Evolutionary conservation across 148 eudicot genomes (phyloP).

Genomic region (Chenopodium quinoa): DNA sequence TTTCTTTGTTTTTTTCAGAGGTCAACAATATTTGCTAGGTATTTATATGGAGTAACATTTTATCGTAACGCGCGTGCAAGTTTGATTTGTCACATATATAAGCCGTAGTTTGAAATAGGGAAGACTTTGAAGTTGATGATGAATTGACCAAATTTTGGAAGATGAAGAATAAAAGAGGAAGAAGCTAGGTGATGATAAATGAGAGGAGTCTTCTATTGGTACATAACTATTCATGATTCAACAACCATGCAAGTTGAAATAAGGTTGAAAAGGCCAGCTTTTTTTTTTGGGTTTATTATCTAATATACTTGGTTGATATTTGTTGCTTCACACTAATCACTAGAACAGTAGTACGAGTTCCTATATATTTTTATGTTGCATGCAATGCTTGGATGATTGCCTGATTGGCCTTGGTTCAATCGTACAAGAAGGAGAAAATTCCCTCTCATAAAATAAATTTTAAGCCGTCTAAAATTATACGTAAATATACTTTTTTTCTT

Average conservation of each 20-base stretch:
- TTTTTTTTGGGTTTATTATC: background rate
- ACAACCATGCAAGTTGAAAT: background rate
- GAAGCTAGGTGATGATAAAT: background rate
- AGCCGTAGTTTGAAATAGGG: background rate
- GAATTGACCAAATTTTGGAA: background rate
- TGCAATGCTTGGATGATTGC: no score
- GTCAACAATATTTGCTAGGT: background rate
- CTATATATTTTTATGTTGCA: no score
- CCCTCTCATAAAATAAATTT: no score
- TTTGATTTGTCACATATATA: background rate
- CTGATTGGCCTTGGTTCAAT: no score
- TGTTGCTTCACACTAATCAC: no score
- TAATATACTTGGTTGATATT: background rate
- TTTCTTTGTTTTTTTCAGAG: background rate
- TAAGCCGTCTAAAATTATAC: no score
- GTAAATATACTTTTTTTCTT: no score
- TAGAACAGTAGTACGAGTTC: no score
- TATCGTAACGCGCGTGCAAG: background rate
- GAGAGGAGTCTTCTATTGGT: no score
- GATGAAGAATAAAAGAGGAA: background rate
- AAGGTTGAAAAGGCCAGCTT: background rate
- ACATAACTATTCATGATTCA: background rate
- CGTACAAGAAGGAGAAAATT: no score
- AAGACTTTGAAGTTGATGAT: background rate
- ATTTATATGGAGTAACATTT: background rate